Base-by-base conservation (phyloP, 2,329 filamentous ascomycete species). In the Delphinella strobiligena region DNA sequence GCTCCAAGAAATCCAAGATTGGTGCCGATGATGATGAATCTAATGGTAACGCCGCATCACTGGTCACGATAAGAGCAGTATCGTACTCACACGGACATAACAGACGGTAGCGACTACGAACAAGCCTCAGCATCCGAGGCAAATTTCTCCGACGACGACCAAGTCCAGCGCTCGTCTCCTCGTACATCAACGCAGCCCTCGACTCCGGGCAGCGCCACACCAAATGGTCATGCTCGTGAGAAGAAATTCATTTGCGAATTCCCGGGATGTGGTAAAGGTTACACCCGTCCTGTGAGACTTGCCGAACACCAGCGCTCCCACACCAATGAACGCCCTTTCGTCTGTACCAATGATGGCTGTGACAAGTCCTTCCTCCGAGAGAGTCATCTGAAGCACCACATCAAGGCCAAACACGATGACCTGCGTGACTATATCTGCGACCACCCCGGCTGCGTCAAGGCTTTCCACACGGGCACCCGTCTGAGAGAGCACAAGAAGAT, bases 291-390 rank as follows among this genome's bases (percentile, higher is more conserved):
- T 1, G 82, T 82, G 24, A 77, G 85, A 19, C 70, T 95, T 3
- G 71, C 80, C 44, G 78, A 84, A 43, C 89, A 96, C 54, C 63
- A 89, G 17, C 74, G 86, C 47, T 87, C 82, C 1, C 89, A 96
- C 59, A 89, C 77, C 38, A 86, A 89, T 49, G 83, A 89, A 50
- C 77, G 88, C 1, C 78, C 86, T 0, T 93, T 82, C 59, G 68
- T 70, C 30, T 96, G 89, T 54, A 65, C 69, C 2, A 72, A 80
- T 45, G 63, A 70, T 4, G 78, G 63, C 31, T 96, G 89, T 55
- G 74, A 76, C 51, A 95, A 94, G 64, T 74, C 79, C 31, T 96
- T 93, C 56, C 74, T 86, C 11, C 83, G 91, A 45, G 76, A 85
- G 48, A 89, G 89, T 51, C 87, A 95, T 61, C 69, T 95, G 14